A percentile compares a stretch with the other conserved stretches of the same genome.
Evolutionary conservation across 352 stramenopile genomes (phyloP).

Genomic region (Globisporangium barbulae): DNA sequence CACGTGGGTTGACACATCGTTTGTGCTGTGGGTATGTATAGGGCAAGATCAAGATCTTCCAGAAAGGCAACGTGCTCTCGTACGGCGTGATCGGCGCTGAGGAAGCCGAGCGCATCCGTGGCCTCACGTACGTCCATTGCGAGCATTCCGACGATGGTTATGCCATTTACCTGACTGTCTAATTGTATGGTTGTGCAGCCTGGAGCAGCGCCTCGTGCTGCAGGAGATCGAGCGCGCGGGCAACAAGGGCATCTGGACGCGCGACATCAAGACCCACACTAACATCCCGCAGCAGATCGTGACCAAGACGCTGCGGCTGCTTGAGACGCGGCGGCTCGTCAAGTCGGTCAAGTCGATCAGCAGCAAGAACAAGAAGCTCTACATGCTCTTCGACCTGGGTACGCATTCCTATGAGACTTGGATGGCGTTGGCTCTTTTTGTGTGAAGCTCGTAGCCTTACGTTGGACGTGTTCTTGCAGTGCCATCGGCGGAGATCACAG

Average conservation of each 20-base stretch:
- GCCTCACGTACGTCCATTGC: constrained; percentile 57
- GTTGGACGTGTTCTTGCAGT: constrained; percentile 41
- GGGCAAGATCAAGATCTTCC: constrained; percentile 88
- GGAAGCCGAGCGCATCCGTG: constrained; percentile 82
- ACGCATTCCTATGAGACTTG: background rate
- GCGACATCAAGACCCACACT: constrained; percentile 97
- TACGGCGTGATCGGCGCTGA: constrained; percentile 81
- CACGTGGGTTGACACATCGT: background rate
- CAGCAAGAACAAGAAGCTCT: constrained; percentile 99
- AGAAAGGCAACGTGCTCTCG: constrained; percentile 82
- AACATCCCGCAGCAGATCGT: constrained; percentile 97
- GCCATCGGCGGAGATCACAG: constrained; percentile 97
- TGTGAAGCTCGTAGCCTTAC: background rate
- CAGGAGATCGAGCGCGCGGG: constrained; percentile 95
- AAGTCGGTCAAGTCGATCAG: constrained; percentile 99
- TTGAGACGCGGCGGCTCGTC: constrained; percentile 96
- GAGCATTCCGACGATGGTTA: constrained; percentile 1
- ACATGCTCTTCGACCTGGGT: constrained; percentile 96
- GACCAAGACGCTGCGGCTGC: constrained; percentile 97
- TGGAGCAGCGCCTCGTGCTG: constrained; percentile 83
- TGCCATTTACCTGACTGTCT: background rate
- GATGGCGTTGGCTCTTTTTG: background rate
- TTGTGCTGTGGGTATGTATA: constrained; percentile 13
- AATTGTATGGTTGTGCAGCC: constrained; percentile 23
- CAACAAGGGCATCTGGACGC: constrained; percentile 99